Evolutionary conservation across 345 rosid species (phyloP), one percentile per base, ranked within the genome.

Genomic region (Murraya koenigii): DNA sequence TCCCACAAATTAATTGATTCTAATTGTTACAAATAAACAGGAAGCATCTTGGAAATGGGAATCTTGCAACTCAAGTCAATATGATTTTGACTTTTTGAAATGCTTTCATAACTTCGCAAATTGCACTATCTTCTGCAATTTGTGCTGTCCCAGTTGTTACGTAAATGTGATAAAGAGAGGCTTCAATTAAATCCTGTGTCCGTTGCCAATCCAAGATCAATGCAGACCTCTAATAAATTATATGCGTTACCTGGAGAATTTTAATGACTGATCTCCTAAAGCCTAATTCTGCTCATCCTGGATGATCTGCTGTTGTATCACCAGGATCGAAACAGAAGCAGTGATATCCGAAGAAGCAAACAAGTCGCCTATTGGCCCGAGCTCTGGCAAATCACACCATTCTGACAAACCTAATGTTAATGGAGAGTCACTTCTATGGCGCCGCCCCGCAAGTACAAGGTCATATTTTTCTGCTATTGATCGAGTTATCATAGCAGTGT

Each of bases 311-410:
- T 77, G 80, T 44, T 80, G 83, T 61, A 83, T 56, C 63, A 80
- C 83, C 61, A 83, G 52, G 36, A 78, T 66, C 4, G 80, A 78
- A 33, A 66, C 75, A 13, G 70, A 1, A 35, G 39, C 17, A 28
- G 23, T 59, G 56, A 75, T 69, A 33, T 80, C 86, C 10, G 61
- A 25, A 64, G 79, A 74, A 36, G 79, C 80, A 33, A 83, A 59
- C 3, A 80, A 2, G 66, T 83, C 86, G 1, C 84, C 81, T 13
- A 83, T 1, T 36, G 77, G 66, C 38, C 86, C 84, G 0, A 84
- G 82, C 62, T 84, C 86, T 4, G 77, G 82, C 63, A 59, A 71
- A n/a, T 84, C 80, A 9, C 59, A 20, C 84, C 82, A 80, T 2
- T 80, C 77, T 25, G 80, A 77, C 38, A 80, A 33, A 10, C 84